Conservation (phyloP, 805 yeast species). For the Schizosaccharomyces pombe region DNA sequence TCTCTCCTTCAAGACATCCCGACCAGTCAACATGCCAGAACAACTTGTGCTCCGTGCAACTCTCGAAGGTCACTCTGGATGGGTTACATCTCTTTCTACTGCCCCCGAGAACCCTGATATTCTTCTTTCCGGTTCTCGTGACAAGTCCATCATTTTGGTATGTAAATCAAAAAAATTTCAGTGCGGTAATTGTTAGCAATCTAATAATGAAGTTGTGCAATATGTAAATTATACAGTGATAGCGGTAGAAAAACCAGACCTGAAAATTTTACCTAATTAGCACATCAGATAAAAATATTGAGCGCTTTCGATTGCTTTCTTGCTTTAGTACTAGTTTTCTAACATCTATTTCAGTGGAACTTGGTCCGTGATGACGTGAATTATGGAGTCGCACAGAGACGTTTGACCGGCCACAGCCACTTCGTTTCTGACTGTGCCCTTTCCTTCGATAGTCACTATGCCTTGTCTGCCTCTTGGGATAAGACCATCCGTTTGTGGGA, state of each 20-base stretch:
- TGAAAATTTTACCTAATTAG: not conserved
- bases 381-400: constrained; percentile 95
- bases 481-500: constrained; percentile 98
- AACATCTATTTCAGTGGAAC: constrained; percentile 4
- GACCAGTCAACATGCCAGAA: constrained; percentile 23
- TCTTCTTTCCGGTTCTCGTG: constrained; percentile 95
- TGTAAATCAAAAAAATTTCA: no score
- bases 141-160: constrained; percentile 62
- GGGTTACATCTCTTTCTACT: constrained; percentile 98
- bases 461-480: constrained; percentile 98
- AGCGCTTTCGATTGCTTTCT: not conserved
- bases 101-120: constrained; percentile 94
- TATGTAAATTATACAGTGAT: not conserved
- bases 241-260: not conserved
- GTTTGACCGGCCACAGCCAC: constrained; percentile 97
- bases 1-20: constrained; percentile 2
- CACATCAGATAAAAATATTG: not conserved
- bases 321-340: not conserved
- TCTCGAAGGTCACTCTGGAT: constrained; percentile 57
- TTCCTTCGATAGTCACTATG: constrained; percentile 93
- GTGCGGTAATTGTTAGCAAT: no score
- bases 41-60: constrained; percentile 99
- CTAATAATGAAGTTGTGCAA: no score
- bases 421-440: constrained; percentile 93
- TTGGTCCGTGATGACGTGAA: constrained; percentile 73